These are phyloP conservation scores for Pelargonium myrrhifolium DNA, from an alignment of 441 rosid species.

Conservation along the genomic window DNA sequence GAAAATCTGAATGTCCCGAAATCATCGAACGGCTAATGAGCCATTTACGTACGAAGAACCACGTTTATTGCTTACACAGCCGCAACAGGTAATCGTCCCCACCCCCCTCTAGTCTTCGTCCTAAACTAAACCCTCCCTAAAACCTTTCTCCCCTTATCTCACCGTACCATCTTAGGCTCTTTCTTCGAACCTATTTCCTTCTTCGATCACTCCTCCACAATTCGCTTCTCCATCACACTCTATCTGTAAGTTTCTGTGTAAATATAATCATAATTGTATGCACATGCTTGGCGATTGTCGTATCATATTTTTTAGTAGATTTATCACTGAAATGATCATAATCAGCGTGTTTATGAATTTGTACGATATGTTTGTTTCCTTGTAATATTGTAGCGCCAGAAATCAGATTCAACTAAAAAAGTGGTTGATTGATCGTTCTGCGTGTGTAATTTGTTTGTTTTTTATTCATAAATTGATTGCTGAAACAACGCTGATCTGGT, in stretches of 20 bases:
- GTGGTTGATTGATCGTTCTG: background rate
- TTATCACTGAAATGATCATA: background rate
- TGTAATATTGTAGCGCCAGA: too few relatives aligned
- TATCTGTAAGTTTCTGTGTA: background rate
- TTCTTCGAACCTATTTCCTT: background rate
- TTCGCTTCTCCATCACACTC: background rate
- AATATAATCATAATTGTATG: background rate
- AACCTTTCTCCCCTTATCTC: background rate
- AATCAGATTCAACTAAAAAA: too few relatives aligned
- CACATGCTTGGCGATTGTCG: background rate
- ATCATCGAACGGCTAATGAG: background rate
- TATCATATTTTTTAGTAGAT: background rate
- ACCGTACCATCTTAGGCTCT: background rate
- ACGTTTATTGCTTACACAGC: background rate
- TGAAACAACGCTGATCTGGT: background rate
- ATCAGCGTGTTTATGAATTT: background rate
- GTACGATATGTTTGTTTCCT: too few relatives aligned
- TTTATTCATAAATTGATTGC: background rate
- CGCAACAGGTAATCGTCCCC: background rate
- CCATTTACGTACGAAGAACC: background rate
- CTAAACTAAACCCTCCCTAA: background rate
- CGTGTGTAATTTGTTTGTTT: background rate
- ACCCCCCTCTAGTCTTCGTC: background rate
- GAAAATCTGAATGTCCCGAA: background rate
- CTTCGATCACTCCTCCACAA: background rate